Conservation (phyloP, 805 yeast genomes). For the Cyberlindnera meyerae region DNA sequence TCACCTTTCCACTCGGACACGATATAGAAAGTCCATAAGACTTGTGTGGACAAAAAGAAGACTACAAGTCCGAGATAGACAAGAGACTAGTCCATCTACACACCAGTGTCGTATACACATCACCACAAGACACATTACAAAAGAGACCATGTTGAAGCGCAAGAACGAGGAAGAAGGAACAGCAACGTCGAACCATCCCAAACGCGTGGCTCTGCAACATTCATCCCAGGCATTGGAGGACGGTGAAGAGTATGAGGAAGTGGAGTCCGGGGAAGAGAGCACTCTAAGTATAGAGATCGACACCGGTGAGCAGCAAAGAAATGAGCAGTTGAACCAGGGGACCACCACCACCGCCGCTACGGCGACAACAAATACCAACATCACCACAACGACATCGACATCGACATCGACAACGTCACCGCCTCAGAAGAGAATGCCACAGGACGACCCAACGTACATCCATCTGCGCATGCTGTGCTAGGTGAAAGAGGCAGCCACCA, state of each 20-base stretch:
- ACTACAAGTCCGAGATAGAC: too few species aligned
- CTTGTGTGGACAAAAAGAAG: too few species aligned
- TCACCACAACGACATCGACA: not conserved
- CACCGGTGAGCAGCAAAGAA: slow-evolving; percentile 6
- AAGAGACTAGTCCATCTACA: too few species aligned
- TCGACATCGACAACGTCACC: not conserved
- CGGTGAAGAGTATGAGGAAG: not conserved
- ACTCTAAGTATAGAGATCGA: slow-evolving; percentile 4
- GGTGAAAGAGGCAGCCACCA: slow-evolving; percentile 67
- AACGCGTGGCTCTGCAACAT: slow-evolving; percentile 64
- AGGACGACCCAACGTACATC: slow-evolving; percentile 54
- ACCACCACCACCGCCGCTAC: not conserved
- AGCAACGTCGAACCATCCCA: slow-evolving; percentile 30
- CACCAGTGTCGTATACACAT: too few species aligned
- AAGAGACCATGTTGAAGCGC: slow-evolving; percentile 39
- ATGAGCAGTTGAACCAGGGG: slow-evolving; percentile 1
- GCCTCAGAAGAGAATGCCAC: not conserved
- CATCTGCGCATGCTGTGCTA: slow-evolving; percentile 71
- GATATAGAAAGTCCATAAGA: too few species aligned
- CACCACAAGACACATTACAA: too few species aligned
- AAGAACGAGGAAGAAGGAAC: slow-evolving; percentile 56
- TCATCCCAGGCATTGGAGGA: slow-evolving; percentile 42
- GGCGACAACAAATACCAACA: not conserved
- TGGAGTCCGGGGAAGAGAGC: not conserved
- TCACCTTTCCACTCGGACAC: too few species aligned